A percentile compares a stretch with the other conserved stretches of the same genome.
Evolutionary conservation across 106 monocot genomes (phyloP).

Genomic region (Platanthera guangdongensis): DNA sequence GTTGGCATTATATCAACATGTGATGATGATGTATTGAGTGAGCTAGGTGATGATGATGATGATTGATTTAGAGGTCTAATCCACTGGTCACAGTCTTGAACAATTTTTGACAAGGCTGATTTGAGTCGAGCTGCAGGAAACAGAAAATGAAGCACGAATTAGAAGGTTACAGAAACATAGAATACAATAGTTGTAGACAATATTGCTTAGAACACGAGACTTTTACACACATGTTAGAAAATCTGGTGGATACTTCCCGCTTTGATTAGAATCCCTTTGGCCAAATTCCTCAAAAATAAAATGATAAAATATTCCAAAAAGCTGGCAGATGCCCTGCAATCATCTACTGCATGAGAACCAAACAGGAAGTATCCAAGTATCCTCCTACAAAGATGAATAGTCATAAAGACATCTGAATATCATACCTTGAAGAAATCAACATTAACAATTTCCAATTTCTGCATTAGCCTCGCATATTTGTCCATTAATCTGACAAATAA

Average conservation of each 20-base stretch:
- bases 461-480: constrained; percentile 99
- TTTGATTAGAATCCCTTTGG: constrained; percentile 44
- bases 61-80: constrained; percentile 42
- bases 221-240: constrained; percentile 34
- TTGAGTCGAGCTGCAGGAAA: constrained; percentile 64
- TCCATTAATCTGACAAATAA: constrained; percentile 80
- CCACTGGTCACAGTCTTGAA: constrained; percentile 93
- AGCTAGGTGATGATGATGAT: constrained; percentile 34
- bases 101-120: constrained; percentile 62
- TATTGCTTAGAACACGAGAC: neutral
- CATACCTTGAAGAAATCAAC: constrained; percentile 88
- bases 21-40: constrained; percentile 34
- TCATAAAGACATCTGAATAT: neutral
- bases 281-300: constrained; percentile 84
- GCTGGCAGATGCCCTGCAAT: constrained; percentile 81
- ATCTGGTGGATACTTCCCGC: constrained; percentile 41
- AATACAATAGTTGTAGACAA: constrained; percentile 1
- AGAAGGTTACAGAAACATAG: neutral
- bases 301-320: constrained; percentile 88
- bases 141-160: neutral
- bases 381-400: neutral
- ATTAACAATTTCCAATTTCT: constrained; percentile 91
- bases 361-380: constrained; percentile 12
- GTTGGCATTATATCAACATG: constrained; percentile 82
- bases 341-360: constrained; percentile 14